Percentiles rank a stretch among this genome's conserved stretches.
Conservation (phyloP, 108 stramenopile species). For the Cyclotella kingstonii region DNA sequence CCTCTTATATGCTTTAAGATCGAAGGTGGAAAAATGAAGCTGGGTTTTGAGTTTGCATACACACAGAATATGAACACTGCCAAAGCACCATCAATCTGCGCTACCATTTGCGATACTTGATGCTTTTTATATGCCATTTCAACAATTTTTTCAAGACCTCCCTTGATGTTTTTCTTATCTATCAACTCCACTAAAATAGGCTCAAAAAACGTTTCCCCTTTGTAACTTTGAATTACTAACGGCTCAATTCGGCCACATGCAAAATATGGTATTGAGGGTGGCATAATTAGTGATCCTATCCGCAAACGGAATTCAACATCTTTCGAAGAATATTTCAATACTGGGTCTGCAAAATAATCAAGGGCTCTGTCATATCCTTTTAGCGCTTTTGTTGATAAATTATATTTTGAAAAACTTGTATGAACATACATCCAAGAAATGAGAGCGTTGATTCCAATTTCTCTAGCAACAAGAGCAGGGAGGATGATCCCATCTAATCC, state of each 20-base stretch:
- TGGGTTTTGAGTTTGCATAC: conserved; percentile 31
- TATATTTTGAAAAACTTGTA: conserved; percentile 11
- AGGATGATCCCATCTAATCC: neutral
- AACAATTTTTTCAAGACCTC: conserved; percentile 56
- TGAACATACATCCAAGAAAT: conserved; percentile 59
- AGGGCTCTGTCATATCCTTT: conserved; percentile 52
- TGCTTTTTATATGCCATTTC: conserved; percentile 68
- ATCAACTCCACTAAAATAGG: conserved; percentile 33
- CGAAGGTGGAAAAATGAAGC: conserved; percentile 31
- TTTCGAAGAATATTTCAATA: conserved; percentile 45
- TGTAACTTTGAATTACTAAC: too few species aligned
- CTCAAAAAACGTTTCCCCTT: conserved; percentile 36
- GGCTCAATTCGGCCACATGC: neutral
- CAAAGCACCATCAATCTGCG: conserved; percentile 66
- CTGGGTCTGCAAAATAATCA: conserved; percentile 51
- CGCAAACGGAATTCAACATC: conserved; percentile 57
- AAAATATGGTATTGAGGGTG: conserved; percentile 14
- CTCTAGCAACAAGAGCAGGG: conserved; percentile 23
- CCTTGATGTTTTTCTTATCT: conserved; percentile 30
- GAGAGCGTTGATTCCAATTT: conserved; percentile 49
- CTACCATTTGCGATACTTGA: conserved; percentile 45
- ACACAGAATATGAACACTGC: conserved; percentile 56
- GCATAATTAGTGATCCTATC: conserved; percentile 43
- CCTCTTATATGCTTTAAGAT: conserved; percentile 51
- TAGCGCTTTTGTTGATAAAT: neutral